A percentile compares a stretch with the other conserved stretches of the same genome.
These are phyloP conservation scores for Triticum turgidum DNA, from an alignment of 176 grass and related monocot genomes.

Conservation along the genomic window DNA sequence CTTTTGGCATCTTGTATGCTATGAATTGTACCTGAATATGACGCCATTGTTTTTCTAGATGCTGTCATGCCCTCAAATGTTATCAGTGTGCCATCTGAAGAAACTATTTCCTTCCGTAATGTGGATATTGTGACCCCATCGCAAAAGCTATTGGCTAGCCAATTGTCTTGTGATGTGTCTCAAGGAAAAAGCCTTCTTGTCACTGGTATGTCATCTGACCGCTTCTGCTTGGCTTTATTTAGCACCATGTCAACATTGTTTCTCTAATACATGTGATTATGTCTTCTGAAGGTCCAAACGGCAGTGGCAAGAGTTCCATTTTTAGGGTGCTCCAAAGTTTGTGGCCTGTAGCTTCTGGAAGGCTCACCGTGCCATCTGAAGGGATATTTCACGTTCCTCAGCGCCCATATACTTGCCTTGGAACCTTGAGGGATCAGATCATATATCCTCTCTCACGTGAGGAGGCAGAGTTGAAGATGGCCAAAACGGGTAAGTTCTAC, in stretches of 20 bases:
- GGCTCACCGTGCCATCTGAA: slow-evolving; percentile 64
- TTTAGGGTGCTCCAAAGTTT: slow-evolving; percentile 89
- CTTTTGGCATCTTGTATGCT: neutral
- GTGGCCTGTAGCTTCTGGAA: slow-evolving; percentile 84
- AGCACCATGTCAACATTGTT: neutral
- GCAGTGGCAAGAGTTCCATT: slow-evolving; percentile 97
- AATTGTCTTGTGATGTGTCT: slow-evolving; percentile 75
- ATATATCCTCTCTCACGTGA: slow-evolving; percentile 89
- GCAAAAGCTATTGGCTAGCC: slow-evolving; percentile 84
- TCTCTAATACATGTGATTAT: slow-evolving; percentile 35
- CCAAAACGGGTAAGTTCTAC: slow-evolving; percentile 47
- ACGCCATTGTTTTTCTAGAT: slow-evolving; percentile 45
- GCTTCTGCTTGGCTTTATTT: neutral
- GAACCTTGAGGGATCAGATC: slow-evolving; percentile 93
- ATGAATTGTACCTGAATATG: slow-evolving; percentile 26
- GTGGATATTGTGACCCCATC: slow-evolving; percentile 92
- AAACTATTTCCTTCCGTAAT: slow-evolving; percentile 71
- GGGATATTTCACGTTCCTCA: slow-evolving; percentile 85
- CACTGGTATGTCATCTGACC: slow-evolving; percentile 59
- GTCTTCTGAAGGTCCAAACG: slow-evolving; percentile 80
- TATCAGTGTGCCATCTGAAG: slow-evolving; percentile 35
- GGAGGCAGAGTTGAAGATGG: slow-evolving; percentile 74
- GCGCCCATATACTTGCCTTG: slow-evolving; percentile 89
- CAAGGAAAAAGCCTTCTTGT: slow-evolving; percentile 93
- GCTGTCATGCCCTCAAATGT: slow-evolving; percentile 43